A percentile compares a stretch with the other conserved stretches of the same genome.
These are phyloP conservation scores for Ajuga chamaepitys DNA, from an alignment of 257 asterid genomes.

Conservation along the genomic window DNA sequence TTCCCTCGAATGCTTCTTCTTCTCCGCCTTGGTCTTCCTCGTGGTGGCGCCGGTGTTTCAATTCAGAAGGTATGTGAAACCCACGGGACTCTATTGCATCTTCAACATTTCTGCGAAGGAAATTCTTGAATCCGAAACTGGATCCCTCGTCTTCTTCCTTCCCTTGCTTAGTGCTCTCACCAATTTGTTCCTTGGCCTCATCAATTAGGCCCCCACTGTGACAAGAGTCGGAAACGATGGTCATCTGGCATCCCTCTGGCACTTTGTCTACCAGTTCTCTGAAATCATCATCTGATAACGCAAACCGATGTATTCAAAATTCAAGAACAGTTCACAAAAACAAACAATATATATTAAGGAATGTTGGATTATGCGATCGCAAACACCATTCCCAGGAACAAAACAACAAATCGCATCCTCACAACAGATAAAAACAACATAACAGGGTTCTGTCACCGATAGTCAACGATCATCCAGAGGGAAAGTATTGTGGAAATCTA, in stretches of 20 bases:
- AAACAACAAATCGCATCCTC: neutral
- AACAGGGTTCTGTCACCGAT: too few relatives aligned
- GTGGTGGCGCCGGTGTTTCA: constrained; percentile 21
- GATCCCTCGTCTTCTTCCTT: constrained; percentile 37
- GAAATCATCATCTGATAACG: constrained; percentile 80
- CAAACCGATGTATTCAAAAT: neutral
- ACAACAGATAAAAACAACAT: neutral
- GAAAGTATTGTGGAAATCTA: too few relatives aligned
- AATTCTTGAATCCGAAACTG: constrained; percentile 60
- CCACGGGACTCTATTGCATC: constrained; percentile 78
- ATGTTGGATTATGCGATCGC: neutral
- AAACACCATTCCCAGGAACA: neutral
- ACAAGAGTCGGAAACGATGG: constrained; percentile 93
- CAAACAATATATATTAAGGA: neutral
- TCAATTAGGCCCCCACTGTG: constrained; percentile 95
- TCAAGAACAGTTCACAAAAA: neutral
- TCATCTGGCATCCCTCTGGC: constrained; percentile 77
- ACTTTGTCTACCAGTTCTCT: constrained; percentile 86
- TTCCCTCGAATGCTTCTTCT: constrained; percentile 21
- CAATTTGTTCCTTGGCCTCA: constrained; percentile 90
- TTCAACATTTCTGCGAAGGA: constrained; percentile 48
- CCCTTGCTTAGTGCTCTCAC: constrained; percentile 55
- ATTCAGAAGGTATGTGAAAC: constrained; percentile 39
- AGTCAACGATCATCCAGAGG: too few relatives aligned
- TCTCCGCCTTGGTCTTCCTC: constrained; percentile 24